Conservation (phyloP, 805 yeast species). For the Kuraishia borneana region DNA sequence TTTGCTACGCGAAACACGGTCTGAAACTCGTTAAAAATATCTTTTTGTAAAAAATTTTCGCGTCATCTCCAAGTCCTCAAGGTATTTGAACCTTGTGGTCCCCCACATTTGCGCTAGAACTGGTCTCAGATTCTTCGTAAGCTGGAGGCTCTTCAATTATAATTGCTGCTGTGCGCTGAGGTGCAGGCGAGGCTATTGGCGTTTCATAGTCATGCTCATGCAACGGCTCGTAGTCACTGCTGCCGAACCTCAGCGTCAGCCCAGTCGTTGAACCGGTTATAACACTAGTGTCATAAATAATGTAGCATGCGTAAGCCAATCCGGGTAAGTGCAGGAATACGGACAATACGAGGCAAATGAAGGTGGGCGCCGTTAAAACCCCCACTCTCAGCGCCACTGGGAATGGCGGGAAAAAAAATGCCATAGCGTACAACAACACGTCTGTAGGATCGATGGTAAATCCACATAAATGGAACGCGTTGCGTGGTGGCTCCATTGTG, state of each 20-base stretch:
- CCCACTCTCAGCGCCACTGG: constrained; percentile 65
- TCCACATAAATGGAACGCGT: constrained; percentile 8
- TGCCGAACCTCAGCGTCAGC: constrained; percentile 6
- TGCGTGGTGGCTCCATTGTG: too few relatives aligned
- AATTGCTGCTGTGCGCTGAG: background rate
- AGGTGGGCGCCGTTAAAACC: constrained; percentile 39
- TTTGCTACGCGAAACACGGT: too few relatives aligned
- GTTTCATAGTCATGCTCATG: constrained; percentile 2
- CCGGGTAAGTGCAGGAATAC: constrained; percentile 41
- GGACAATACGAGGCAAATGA: constrained; percentile 27
- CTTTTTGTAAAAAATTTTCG: background rate
- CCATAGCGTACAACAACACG: constrained; percentile 43
- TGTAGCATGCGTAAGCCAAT: constrained; percentile 36
- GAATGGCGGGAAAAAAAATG: constrained; percentile 63
- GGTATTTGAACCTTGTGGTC: constrained; percentile 2
- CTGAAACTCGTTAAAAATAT: too few relatives aligned
- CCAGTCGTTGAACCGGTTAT: constrained; percentile 13
- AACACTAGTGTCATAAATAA: constrained; percentile 20
- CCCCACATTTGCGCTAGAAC: too few relatives aligned
- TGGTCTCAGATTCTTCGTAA: too few relatives aligned
- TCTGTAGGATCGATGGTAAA: constrained; percentile 25
- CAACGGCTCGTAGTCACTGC: constrained; percentile 1
- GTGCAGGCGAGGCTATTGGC: constrained; percentile 2
- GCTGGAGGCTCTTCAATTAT: background rate
- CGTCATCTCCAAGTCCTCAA: too few relatives aligned